A percentile compares a stretch with the other conserved stretches of the same genome.
Conservation (phyloP, 441 rosid species). For the Arabidopsis lyrata region DNA sequence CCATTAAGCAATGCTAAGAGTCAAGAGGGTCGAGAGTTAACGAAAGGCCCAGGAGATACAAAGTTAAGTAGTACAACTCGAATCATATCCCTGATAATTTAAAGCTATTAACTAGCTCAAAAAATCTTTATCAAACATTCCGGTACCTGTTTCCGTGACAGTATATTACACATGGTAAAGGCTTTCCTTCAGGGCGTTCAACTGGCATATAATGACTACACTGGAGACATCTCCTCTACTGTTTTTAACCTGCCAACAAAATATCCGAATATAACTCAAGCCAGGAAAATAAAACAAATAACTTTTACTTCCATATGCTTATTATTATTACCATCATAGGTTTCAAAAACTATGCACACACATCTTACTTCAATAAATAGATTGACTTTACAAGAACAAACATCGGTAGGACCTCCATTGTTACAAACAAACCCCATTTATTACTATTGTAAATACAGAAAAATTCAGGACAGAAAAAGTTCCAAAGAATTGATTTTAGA, state of each 20-base stretch:
- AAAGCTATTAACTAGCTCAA: neutral
- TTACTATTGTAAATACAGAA: neutral
- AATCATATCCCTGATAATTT: neutral
- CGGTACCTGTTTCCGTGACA: slow-evolving; percentile 97
- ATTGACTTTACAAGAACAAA: slow-evolving; percentile 14
- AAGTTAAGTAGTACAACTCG: neutral
- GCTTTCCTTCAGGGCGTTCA: slow-evolving; percentile 76
- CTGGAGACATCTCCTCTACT: slow-evolving; percentile 77
- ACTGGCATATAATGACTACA: slow-evolving; percentile 93
- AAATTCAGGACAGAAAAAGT: slow-evolving; percentile 16
- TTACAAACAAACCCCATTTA: slow-evolving; percentile 12
- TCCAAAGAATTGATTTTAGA: neutral
- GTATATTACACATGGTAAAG: slow-evolving; percentile 92
- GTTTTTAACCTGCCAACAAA: slow-evolving; percentile 70
- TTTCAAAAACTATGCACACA: neutral
- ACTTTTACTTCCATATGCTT: neutral
- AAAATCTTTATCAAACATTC: slow-evolving; percentile 5
- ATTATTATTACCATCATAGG: neutral
- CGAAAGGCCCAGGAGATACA: slow-evolving; percentile 1
- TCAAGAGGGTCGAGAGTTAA: slow-evolving; percentile 11
- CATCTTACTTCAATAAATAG: neutral
- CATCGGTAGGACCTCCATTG: neutral
- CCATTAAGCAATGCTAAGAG: slow-evolving; percentile 18
- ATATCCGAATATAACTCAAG: slow-evolving; percentile 35
- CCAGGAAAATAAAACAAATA: neutral